Evolutionary conservation across 2,329 filamentous ascomycete species (phyloP), one percentile per base, ranked within the genome.

Genomic region (Trichoderma koningii): DNA sequence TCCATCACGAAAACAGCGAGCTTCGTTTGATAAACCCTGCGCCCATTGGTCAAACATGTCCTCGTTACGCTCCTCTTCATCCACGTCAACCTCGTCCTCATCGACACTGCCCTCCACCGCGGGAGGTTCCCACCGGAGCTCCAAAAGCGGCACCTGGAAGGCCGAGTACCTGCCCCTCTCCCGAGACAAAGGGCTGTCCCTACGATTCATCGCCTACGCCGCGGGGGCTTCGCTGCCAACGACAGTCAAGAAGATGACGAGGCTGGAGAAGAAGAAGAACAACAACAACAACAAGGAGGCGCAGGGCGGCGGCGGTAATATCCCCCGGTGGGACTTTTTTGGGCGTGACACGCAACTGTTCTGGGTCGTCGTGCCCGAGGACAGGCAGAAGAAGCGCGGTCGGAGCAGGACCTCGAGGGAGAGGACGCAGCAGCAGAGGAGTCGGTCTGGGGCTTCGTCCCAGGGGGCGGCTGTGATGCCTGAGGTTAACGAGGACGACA

Each of bases 171-270:
- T 52, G 2, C 10, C 23, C 3, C 9, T 52, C 34, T 15, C 47
- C 14, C 15, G 44, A 34, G 19, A 63, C 2, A 30, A 34, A 15
- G 28, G 41, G 4, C 19, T 51, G 12, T 26, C 52, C 19, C 47
- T 53, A 9, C 52, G 41, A 6, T 63, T 66, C 44, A 30, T 66
- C 7, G 51, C 51, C 6, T 66, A 63, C 23, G 30, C 44, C 23
- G 34, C 64, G 3, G 57, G 59, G 1, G 50, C 28, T 15, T 51
- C 42, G 2, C 30, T 63, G 10, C 50, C 64, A 3, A 50, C 30
- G 2, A 44, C 44, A 21, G 3, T 66, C n/a, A 63, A 52, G 30
- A 66, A 66, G 30, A 62, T 62, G 57, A 66, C 57, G 9, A 62
- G 64, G 21, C 42, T 34, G 2, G 12, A 38, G 21, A 26, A 28